phyloP scores from a whole-genome alignment of 2,329 filamentous ascomycete species.

The Alternaria sp. region DNA sequence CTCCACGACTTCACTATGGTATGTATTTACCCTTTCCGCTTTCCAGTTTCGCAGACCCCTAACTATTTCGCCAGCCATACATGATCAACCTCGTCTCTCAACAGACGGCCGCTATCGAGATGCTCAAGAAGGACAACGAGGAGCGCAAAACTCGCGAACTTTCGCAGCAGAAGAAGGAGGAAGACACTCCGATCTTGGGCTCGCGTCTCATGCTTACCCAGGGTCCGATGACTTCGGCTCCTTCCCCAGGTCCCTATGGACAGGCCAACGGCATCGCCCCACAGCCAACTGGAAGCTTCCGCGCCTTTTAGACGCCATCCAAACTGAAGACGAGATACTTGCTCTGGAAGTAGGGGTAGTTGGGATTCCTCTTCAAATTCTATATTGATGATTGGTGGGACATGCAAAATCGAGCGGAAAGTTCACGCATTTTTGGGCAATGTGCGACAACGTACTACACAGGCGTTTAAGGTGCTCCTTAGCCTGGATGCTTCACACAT shows the following conservation, averaged over 20 bases:
- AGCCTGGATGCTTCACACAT: conserved; percentile 30
- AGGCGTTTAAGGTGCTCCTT: conserved; percentile 40
- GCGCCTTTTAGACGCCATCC: conserved; percentile 43
- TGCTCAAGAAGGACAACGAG: conserved; percentile 94
- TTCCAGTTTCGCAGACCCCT: not conserved
- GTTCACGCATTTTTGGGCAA: conserved; percentile 29
- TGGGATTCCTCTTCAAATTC: conserved; percentile 27
- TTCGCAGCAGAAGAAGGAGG: conserved; percentile 86
- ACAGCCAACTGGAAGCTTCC: conserved; percentile 76
- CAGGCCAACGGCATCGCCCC: conserved; percentile 89
- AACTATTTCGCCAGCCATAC: conserved; percentile 67
- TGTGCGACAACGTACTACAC: conserved; percentile 40
- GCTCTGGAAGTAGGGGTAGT: not conserved
- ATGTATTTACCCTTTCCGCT: conserved; percentile 27
- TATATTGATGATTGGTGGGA: conserved; percentile 38
- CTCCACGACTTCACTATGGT: conserved; percentile 95
- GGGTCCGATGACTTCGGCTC: conserved; percentile 69
- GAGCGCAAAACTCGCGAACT: conserved; percentile 78
- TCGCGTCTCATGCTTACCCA: conserved; percentile 95
- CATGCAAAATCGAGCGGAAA: conserved; percentile 36
- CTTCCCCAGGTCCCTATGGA: conserved; percentile 73
- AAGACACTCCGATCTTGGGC: conserved; percentile 91
- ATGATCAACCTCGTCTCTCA: conserved; percentile 98
- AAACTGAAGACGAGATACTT: not conserved
- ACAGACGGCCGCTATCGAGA: conserved; percentile 84